Base-by-base conservation (phyloP, 1,284 basidiomycete genomes). In the Ceratobasidium sp. region DNA sequence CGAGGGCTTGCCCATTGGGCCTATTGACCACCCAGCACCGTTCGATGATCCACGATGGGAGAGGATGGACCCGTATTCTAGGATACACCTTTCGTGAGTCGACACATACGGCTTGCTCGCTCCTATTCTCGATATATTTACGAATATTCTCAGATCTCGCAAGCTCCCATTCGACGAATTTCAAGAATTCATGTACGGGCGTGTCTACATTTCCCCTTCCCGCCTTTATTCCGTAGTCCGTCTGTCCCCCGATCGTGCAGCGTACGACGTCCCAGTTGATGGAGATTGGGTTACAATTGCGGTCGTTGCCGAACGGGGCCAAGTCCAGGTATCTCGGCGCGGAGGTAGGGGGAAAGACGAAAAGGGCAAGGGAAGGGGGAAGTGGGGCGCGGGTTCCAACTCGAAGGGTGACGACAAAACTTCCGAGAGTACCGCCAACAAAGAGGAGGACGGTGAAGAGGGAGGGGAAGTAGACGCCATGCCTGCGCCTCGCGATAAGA, bases 271-370 rank as follows among this genome's bases (percentile, higher is more conserved):
- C 0, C 97, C 97, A 1, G 90, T 99, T 3, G 89, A 90, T 5
- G 93, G 94, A 1, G 97, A 99, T 82, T 99, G 93, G 92, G 88
- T 97, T 57, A 93, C 93, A 8, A 93, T 97, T 67, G 95, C 93
- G 1, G 94, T 96, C 7, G 89, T 97, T 27, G 95, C 94, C 3
- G 94, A 96, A 82, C 89, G 94, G 44, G 91, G 93, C 3, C 89
- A 89, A 24, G 84, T 95, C 78, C 89, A 88, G 77, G 86, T 90
- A 78, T 91, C 87, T 53, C 62, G 72, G 17, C 64, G 75, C 6
- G 75, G 72, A 45, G 57, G 29, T 7, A 63, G 60, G 44, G 51
- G 63, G 11, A 62, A 77, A 41, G 73, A 72, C 24, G 65, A 76
- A 27, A 62, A 73, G 24, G 66, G 33, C 33, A 75, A 77, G 27